These are phyloP conservation scores for Dactylellina leptospora DNA, from an alignment of 2,329 filamentous ascomycete genomes.

Conservation along the genomic window DNA sequence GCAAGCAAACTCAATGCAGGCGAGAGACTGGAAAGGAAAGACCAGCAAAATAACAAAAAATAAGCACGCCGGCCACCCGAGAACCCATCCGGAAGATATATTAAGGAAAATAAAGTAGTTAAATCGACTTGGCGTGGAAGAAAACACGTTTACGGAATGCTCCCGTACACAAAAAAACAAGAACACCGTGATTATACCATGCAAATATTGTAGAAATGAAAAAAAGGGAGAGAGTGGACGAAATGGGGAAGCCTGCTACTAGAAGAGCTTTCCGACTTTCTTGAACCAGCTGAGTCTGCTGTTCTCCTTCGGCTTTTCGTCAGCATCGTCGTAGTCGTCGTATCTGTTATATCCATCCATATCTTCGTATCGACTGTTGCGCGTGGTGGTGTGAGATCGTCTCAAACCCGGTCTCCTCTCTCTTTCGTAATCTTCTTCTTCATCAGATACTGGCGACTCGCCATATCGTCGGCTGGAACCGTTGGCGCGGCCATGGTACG, in stretches of 20 bases:
- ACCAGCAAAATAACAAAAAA: constrained; percentile 1
- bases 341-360: constrained; percentile 36
- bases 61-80: constrained; percentile 25
- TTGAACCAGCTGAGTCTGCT: constrained; percentile 49
- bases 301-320: constrained; percentile 37
- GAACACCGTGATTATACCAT: constrained; percentile 3
- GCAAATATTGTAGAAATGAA: neutral
- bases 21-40: neutral
- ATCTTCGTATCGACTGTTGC: constrained; percentile 32
- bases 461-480: constrained; percentile 35
- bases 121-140: neutral
- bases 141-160: constrained; percentile 4
- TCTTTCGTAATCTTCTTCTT: constrained; percentile 35
- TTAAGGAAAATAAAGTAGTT: neutral
- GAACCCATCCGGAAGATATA: constrained; percentile 19
- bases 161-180: constrained; percentile 25
- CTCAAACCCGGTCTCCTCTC: constrained; percentile 29
- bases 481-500: constrained; percentile 22
- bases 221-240: neutral
- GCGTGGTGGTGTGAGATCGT: constrained; percentile 41
- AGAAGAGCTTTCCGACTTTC: constrained; percentile 50
- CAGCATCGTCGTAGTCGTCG: constrained; percentile 28
- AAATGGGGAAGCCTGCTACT: neutral
- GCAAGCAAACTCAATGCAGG: neutral
- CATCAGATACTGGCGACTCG: constrained; percentile 39